Base-by-base conservation (phyloP, 345 rosid genomes). In the Syzygium aromaticum region DNA sequence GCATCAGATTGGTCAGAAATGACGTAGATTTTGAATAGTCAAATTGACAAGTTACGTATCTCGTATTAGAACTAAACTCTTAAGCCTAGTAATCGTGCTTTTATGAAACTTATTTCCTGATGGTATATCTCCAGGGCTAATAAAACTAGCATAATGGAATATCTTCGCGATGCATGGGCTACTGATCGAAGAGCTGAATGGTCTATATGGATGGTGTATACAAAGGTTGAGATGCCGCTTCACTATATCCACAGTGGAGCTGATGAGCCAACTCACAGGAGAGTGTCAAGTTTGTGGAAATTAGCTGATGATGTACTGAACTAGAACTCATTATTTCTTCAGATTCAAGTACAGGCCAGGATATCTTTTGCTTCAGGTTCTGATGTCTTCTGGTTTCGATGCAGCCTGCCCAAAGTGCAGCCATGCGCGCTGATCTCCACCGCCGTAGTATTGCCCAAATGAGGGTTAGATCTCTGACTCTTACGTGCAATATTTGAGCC, bases 151-250 rank as follows among this genome's bases (percentile, higher is more conserved):
- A 91, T 97, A 90, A 85, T 98, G 56, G 95, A 95, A 82, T 92
- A 89, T 91, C 92, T 98, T 85, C 92, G 90, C 73, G 95, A 95
- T 87, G 86, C 88, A 84, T 98, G 99, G 99, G 91, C 95, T 54
- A 92, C 88, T 89, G 98, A 96, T 87, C 95, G 98, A 57, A 95
- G 93, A 91, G 96, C 96, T 85, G 99, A 96, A 92, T 97, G 99
- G 99, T 97, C 99, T 12, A 96, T 95, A 90, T 96, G 99, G 99
- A 96, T 95, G 98, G 96, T 95, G 84, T 95, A 97, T 90, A 93
- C 98, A 23, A 96, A 95, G 88, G 98, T 95, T 85, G 99, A 98
- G 90, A 95, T 98, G 99, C 99, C 99, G 80, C 98, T 93, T 90
- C 98, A 93, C 90, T 96, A 92, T 90, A 93, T 98, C 86, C 93